These are phyloP conservation scores for Pseudocercospora macadamiae DNA, from an alignment of 2,329 filamentous ascomycete species.

Conservation along the genomic window DNA sequence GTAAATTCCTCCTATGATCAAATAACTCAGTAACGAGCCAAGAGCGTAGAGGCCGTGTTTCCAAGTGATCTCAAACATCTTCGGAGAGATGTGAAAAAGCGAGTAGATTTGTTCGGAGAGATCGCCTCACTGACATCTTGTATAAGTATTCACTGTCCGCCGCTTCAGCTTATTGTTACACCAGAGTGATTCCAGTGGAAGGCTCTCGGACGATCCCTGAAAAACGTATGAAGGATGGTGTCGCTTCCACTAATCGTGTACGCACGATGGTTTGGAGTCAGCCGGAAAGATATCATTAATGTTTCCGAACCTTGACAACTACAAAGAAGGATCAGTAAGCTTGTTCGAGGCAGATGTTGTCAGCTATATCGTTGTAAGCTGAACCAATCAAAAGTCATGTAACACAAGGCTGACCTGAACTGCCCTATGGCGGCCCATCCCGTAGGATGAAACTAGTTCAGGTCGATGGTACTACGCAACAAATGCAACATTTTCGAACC, in stretches of 20 bases:
- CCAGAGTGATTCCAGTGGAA: too few relatives aligned
- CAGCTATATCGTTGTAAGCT: background rate
- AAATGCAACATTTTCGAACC: too few relatives aligned
- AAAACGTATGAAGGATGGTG: too few relatives aligned
- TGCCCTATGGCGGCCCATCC: background rate
- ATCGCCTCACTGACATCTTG: too few relatives aligned
- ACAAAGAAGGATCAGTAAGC: background rate
- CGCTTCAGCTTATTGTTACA: too few relatives aligned
- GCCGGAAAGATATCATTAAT: background rate
- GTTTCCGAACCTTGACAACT: background rate
- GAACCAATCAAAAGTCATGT: background rate
- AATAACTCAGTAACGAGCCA: background rate
- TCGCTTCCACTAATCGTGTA: too few relatives aligned
- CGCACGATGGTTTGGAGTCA: too few relatives aligned
- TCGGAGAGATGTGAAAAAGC: background rate
- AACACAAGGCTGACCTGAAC: background rate
- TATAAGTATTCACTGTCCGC: background rate
- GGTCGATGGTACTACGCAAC: too few relatives aligned
- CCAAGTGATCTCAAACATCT: background rate
- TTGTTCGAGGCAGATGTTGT: background rate
- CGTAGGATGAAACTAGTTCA: background rate
- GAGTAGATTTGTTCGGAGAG: too few relatives aligned
- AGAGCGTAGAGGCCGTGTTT: background rate
- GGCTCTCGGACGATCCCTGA: too few relatives aligned
- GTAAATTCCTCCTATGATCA: slow-evolving; percentile 16